Conservation (phyloP, 2,329 filamentous ascomycete species). For the Aaosphaeria pasadenensis region DNA sequence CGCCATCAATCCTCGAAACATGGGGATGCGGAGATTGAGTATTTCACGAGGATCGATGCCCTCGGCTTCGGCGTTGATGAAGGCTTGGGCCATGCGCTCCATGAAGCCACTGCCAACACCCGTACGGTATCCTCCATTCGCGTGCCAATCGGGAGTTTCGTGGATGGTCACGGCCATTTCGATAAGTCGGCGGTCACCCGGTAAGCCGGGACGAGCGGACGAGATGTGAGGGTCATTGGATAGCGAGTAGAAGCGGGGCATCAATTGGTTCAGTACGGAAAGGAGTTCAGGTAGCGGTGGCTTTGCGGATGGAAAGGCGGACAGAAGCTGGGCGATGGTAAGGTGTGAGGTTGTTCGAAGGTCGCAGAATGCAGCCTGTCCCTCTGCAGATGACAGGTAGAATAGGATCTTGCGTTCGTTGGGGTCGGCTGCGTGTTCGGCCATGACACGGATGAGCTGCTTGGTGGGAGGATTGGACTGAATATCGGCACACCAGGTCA, state of each 20-base stretch:
- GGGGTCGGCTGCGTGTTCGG: constrained; percentile 74
- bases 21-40: constrained; percentile 74
- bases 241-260: constrained; percentile 98
- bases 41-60: constrained; percentile 43
- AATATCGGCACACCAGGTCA: constrained; percentile 94
- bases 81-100: constrained; percentile 74
- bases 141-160: constrained; percentile 76
- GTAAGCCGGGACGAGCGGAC: constrained; percentile 64
- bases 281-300: constrained; percentile 82
- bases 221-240: constrained; percentile 91
- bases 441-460: constrained; percentile 76
- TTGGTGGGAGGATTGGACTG: constrained; percentile 92
- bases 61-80: constrained; percentile 64
- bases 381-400: constrained; percentile 84
- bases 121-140: constrained; percentile 59
- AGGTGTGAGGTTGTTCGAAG: constrained; percentile 83
- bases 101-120: constrained; percentile 93
- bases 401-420: constrained; percentile 86
- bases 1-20: constrained; percentile 98
- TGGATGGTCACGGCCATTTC: constrained; percentile 98
- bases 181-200: constrained; percentile 70
- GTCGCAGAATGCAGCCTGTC: constrained; percentile 89
- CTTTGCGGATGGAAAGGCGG: constrained; percentile 87
- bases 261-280: constrained; percentile 77
- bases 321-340: constrained; percentile 78